Percentiles rank a stretch among this genome's conserved stretches.
Conservation (phyloP, 805 yeast species). For the Sungouiella blattae region DNA sequence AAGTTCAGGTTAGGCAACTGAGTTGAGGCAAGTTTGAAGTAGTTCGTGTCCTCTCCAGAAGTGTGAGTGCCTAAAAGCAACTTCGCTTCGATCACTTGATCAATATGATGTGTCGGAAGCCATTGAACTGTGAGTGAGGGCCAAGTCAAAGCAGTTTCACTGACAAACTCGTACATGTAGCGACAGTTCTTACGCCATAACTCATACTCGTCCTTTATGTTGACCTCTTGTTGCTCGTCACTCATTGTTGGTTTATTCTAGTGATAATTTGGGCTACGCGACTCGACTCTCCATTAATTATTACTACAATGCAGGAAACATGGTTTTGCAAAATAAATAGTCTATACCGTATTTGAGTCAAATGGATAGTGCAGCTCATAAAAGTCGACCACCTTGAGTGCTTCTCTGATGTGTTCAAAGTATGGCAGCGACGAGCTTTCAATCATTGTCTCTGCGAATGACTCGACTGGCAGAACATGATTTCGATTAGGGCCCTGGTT, state of each 20-base stretch:
- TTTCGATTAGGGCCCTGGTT: not conserved
- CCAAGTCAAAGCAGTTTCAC: constrained; percentile 78
- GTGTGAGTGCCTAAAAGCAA: constrained; percentile 72
- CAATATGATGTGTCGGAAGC: constrained; percentile 47
- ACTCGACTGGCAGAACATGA: not conserved
- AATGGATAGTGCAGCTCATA: constrained; percentile 20
- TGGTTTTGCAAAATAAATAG: no score
- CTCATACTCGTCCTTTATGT: constrained; percentile 64
- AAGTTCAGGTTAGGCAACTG: constrained; percentile 42
- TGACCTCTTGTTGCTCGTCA: constrained; percentile 8
- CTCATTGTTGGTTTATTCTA: constrained; percentile 6
- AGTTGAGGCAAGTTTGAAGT: constrained; percentile 61
- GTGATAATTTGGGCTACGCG: not conserved
- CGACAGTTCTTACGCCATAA: constrained; percentile 81
- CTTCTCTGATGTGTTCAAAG: constrained; percentile 37
- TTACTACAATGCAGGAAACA: no score
- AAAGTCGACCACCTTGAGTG: constrained; percentile 35
- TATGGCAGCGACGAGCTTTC: constrained; percentile 28
- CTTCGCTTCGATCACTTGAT: constrained; percentile 40
- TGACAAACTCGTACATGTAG: constrained; percentile 77
- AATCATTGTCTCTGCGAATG: constrained; percentile 19
- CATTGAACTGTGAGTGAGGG: constrained; percentile 79
- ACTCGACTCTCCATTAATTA: no score
- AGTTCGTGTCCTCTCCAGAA: constrained; percentile 63
- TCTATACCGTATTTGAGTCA: no score